Base-by-base conservation (phyloP, 768 basidiomycete species). In the Phylloporus sp. region DNA sequence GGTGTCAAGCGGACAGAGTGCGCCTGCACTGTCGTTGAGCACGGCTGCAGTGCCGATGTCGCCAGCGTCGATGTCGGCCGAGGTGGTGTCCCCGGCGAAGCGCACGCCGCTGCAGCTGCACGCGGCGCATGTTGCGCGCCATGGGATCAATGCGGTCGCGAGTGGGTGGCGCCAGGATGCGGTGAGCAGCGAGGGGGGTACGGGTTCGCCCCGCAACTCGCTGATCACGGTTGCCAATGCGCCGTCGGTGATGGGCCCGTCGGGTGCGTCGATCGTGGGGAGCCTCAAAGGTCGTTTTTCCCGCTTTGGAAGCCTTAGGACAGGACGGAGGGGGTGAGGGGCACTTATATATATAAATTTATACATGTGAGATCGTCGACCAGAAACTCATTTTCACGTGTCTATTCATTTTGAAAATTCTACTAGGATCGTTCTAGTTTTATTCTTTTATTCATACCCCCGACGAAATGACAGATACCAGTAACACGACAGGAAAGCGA, bases 131-230 rank as follows among this genome's bases (percentile, higher is more conserved):
- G 76, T 93, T 6, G 82, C 90, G 16, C 79, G 87, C 24, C 88
- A 92, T 61, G 91, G 91, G 10, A 86, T 93, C 68, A 85, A 82
- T 40, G 89, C 86, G 1, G 84, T 93, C 6, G 79, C 89, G 24
- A 88, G 86, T 1, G 86, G 86, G 7, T 88, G 87, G 32, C 82
- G 81, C 4, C 64, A 58, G 31, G 88, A 89, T 39, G 71, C 56
- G 24, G 52, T 70, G 32, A 67, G 70, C 4, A 74, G 71, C 59
- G 77, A 77, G 43, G 49, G 62, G 1, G 73, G 72, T 5, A 63
- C 59, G 2, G 80, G 76, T 1, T 91, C 89, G 2, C 85, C 81
- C 24, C 86, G 81, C 38, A 81, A 85, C 57, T 91, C 89, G 10
- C 78, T 87, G 65, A 82, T 89, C 49, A 88, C 88, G 53, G 82